phyloP scores from a whole-genome alignment of 2,329 filamentous ascomycete species.

The Macrophomina pseudophaseolina region DNA sequence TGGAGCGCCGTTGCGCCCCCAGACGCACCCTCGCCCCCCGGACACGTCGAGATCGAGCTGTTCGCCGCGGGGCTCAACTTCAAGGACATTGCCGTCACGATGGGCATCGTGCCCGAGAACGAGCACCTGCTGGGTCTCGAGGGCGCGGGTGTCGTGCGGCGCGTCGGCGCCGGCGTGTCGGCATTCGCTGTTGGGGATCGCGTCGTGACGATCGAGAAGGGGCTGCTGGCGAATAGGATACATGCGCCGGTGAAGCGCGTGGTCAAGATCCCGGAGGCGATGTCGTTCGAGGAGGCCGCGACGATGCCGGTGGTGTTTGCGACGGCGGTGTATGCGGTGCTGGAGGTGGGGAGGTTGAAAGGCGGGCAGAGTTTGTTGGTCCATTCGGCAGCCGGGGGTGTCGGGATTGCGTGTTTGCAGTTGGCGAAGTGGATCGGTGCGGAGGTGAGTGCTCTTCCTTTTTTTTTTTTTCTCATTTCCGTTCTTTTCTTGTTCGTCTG shows the following conservation, averaged over 20 bases:
- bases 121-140: constrained; percentile 30
- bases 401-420: constrained; percentile 37
- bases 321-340: constrained; percentile 31
- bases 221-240: constrained; percentile 17
- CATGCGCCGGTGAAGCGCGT: neutral
- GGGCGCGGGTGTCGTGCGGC: constrained; percentile 27
- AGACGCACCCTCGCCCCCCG: constrained; percentile 20
- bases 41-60: constrained; percentile 32
- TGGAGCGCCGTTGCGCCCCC: constrained; percentile 23
- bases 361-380: constrained; percentile 34
- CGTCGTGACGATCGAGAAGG: constrained; percentile 12
- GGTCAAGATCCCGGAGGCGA: constrained; percentile 30
- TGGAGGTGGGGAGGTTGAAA: constrained; percentile 28
- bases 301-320: constrained; percentile 31
- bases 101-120: constrained; percentile 28
- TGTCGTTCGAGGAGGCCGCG: constrained; percentile 33
- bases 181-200: constrained; percentile 12
- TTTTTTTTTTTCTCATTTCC: neutral
- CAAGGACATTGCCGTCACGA: constrained; percentile 29
- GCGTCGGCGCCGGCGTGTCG: neutral
- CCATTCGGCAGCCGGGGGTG: constrained; percentile 38
- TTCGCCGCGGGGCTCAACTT: constrained; percentile 31
- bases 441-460: constrained; percentile 26
- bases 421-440: constrained; percentile 33
- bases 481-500: neutral